Base-by-base conservation (phyloP, 1,284 basidiomycete genomes). In the Ustilago nuda region DNA sequence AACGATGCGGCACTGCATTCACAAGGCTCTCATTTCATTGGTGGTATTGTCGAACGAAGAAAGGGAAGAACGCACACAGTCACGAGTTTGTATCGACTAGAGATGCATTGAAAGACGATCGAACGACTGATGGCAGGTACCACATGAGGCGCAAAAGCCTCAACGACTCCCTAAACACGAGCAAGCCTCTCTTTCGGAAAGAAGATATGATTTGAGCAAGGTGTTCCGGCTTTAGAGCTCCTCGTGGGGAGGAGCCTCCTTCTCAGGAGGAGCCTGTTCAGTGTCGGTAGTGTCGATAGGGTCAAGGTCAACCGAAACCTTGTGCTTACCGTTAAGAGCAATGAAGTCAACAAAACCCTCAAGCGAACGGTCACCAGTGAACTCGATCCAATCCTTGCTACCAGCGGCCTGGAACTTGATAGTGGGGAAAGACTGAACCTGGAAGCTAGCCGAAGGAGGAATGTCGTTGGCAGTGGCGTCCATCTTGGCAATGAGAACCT, bases 401-500 rank as follows among this genome's bases (percentile, higher is more conserved):
- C 96, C 95, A 30, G 97, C 96, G 11, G 92, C 90, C 88, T 95
- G 94, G 90, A 99, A 97, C 87, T 98, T 98, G 86, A 99, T 87
- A 2, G 97, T 98, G 9, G 96, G 96, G 94, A 97, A 98, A 54
- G 93, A 92, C 59, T 80, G 66, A 33, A 86, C 80, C 59, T 71
- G 90, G 93, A 99, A 98, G 37, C 92, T 91, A 60, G 92, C 91
- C 17, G 90, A 90, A 33, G 92, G 89, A 54, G 97, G 97, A 33
- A 99, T 89, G 87, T 99, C 97, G 87, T 99, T 99, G 87, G 95
- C 94, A 72, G 92, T 93, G 6, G 94, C 94, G 84, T 99, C 96
- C 90, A 98, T 92, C 89, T 98, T 98, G 82, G 81, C 84, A 58
- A 99, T 94, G 73, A 92, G 84, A 70, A 99, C 85, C 76, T 91